phyloP scores from a whole-genome alignment of 768 basidiomycete genomes.

The Collybia mongolica region DNA sequence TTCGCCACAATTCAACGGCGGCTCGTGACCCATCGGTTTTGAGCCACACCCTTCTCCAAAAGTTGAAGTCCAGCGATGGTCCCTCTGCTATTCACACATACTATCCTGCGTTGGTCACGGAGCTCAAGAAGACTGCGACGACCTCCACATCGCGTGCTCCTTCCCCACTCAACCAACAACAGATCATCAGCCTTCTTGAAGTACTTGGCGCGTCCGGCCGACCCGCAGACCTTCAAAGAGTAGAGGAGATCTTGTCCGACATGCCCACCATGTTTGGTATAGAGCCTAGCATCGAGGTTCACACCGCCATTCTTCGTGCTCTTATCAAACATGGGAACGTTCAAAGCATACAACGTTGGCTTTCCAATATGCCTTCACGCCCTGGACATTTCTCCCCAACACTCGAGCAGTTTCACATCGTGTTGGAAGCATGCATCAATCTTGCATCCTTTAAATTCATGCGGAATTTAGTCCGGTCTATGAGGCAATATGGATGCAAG shows the following conservation, averaged over 20 bases:
- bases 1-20: constrained; percentile 11
- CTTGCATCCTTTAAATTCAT: constrained; percentile 29
- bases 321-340: constrained; percentile 44
- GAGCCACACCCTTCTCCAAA: constrained; percentile 16
- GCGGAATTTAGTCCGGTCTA: constrained; percentile 33
- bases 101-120: constrained; percentile 26
- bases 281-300: constrained; percentile 41
- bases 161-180: constrained; percentile 24
- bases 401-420: constrained; percentile 52
- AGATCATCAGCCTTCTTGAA: constrained; percentile 40
- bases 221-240: constrained; percentile 50
- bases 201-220: constrained; percentile 51
- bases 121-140: constrained; percentile 15
- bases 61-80: constrained; percentile 22
- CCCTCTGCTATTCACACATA: constrained; percentile 32
- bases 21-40: constrained; percentile 8
- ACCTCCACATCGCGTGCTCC: constrained; percentile 15
- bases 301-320: constrained; percentile 47
- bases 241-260: constrained; percentile 51
- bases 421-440: constrained; percentile 40
- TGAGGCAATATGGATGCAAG: constrained; percentile 36
- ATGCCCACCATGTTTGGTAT: constrained; percentile 47
- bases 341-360: constrained; percentile 46
- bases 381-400: constrained; percentile 46
- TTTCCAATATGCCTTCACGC: constrained; percentile 50